Conservation (phyloP, 192 early-diverging fungal genomes). For the Spizellomyces punctatus region DNA sequence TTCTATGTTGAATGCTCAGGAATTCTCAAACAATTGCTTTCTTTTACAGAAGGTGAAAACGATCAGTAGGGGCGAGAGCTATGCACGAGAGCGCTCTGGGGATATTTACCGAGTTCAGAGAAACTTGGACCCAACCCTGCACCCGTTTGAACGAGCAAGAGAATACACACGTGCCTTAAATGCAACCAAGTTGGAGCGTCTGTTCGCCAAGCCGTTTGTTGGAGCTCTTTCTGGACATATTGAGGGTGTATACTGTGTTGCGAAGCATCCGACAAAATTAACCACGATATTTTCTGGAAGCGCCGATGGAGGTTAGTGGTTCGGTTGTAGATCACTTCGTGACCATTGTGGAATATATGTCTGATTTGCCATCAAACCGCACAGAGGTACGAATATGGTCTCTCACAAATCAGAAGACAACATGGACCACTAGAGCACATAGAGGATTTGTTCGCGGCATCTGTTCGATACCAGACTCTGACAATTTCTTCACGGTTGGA, state of each 20-base stretch:
- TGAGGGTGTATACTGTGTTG: constrained; percentile 94
- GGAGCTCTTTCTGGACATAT: constrained; percentile 87
- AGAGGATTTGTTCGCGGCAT: constrained; percentile 88
- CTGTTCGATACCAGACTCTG: constrained; percentile 65
- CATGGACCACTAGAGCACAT: constrained; percentile 76
- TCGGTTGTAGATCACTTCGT: no score
- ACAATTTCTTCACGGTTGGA: constrained; percentile 86
- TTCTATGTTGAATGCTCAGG: no score
- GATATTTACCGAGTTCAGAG: constrained; percentile 86
- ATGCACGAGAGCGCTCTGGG: constrained; percentile 76
- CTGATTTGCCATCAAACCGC: no score
- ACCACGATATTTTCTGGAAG: constrained; percentile 85
- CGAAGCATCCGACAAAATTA: constrained; percentile 89
- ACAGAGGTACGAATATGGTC: constrained; percentile 89
- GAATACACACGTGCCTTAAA: constrained; percentile 97
- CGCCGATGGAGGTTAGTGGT: constrained; percentile 79
- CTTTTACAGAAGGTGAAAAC: constrained; percentile 86
- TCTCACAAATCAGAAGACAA: constrained; percentile 71
- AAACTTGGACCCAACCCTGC: constrained; percentile 86
- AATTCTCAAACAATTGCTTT: not conserved
- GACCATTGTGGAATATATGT: no score
- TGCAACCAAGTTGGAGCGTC: constrained; percentile 87
- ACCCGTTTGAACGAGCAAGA: constrained; percentile 92
- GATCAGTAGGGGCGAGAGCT: constrained; percentile 80
- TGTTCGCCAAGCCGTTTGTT: constrained; percentile 98